Percentiles rank a stretch among this genome's conserved stretches.
Evolutionary conservation across 2,329 filamentous ascomycete genomes (phyloP).

Genomic region (Fusarium liriodendri): DNA sequence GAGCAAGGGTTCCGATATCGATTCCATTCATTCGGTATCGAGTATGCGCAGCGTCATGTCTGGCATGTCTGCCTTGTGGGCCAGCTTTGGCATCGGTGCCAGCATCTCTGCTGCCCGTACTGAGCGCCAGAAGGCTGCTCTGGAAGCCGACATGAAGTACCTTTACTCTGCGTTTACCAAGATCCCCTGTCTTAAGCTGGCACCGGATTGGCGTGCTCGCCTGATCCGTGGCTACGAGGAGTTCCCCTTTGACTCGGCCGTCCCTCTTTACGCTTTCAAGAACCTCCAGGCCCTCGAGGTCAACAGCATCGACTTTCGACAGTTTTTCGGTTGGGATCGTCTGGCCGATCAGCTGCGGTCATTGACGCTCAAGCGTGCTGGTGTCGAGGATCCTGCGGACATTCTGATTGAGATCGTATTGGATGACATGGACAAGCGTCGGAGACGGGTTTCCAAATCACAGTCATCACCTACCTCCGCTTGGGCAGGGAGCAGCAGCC

Average conservation of each 20-base stretch:
- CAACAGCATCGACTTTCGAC: conserved; percentile 93
- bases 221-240: conserved; percentile 95
- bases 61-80: conserved; percentile 93
- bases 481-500: conserved; percentile 69
- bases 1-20: conserved; percentile 82
- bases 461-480: conserved; percentile 82
- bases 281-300: conserved; percentile 95
- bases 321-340: conserved; percentile 97
- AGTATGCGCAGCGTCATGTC: conserved; percentile 98
- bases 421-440: conserved; percentile 94
- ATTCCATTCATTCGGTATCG: conserved; percentile 94
- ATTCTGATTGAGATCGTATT: conserved; percentile 92
- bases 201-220: conserved; percentile 92
- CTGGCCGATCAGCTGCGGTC: conserved; percentile 92
- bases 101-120: conserved; percentile 84
- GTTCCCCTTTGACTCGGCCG: conserved; percentile 97
- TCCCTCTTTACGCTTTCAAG: conserved; percentile 97
- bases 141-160: conserved; percentile 92
- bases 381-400: conserved; percentile 89
- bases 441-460: conserved; percentile 86
- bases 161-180: conserved; percentile 99
- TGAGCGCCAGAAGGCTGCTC: conserved; percentile 88
- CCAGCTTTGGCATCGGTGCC: conserved; percentile 83
- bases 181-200: conserved; percentile 89
- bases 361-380: conserved; percentile 86